A percentile compares a stretch with the other conserved stretches of the same genome.
Conservation (phyloP, 2,329 filamentous ascomycete genomes). For the Botryotinia convoluta region DNA sequence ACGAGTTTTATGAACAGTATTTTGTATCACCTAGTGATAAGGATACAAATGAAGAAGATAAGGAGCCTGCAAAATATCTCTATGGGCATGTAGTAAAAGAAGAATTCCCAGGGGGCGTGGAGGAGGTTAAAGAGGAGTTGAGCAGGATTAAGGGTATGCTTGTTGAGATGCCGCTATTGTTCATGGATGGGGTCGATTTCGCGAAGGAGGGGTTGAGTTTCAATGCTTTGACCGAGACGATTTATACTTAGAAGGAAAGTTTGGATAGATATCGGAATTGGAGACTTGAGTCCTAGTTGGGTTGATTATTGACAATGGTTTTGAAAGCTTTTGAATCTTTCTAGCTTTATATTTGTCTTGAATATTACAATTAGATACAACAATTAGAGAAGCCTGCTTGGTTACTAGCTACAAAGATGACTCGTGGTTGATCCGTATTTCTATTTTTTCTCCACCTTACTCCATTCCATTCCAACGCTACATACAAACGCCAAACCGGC, state of each 20-base stretch:
- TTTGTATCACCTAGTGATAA: slow-evolving; percentile 58
- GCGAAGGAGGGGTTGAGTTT: slow-evolving; percentile 75
- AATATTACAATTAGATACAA: background rate
- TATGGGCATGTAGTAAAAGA: slow-evolving; percentile 86
- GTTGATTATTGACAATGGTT: background rate
- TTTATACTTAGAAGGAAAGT: slow-evolving; percentile 55
- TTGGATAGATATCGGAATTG: background rate
- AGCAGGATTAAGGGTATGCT: slow-evolving; percentile 65
- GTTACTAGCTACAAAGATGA: background rate
- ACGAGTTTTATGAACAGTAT: slow-evolving; percentile 65
- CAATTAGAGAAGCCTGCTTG: background rate
- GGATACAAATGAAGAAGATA: slow-evolving; percentile 39
- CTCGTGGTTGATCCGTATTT: background rate
- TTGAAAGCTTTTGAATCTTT: background rate
- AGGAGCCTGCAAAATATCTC: slow-evolving; percentile 60
- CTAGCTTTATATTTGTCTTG: background rate
- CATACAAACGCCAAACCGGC: background rate
- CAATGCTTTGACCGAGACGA: slow-evolving; percentile 68
- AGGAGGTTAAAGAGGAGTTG: slow-evolving; percentile 70
- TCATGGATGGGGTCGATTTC: slow-evolving; percentile 79
- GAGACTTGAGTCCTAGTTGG: background rate
- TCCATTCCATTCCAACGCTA: background rate
- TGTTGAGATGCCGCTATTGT: slow-evolving; percentile 89
- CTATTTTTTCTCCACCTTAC: background rate
- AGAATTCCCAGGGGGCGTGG: slow-evolving; percentile 70